These are phyloP conservation scores for Aspergillus jensenii DNA, from an alignment of 2,329 filamentous ascomycete genomes.

Conservation along the genomic window DNA sequence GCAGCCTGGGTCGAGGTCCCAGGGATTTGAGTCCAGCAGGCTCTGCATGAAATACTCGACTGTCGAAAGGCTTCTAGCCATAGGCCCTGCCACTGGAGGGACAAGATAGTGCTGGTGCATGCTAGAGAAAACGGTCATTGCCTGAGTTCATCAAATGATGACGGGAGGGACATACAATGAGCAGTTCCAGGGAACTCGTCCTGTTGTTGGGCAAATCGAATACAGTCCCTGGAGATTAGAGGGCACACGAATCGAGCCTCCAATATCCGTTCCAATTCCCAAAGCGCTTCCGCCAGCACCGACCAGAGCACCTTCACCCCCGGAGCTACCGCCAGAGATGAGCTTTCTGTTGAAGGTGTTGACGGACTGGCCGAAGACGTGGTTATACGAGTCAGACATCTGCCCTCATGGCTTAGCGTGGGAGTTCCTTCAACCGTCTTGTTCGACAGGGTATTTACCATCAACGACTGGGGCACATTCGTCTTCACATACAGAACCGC, in stretches of 20 bases:
- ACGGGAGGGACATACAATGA: slow-evolving; percentile 14
- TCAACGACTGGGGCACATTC: slow-evolving; percentile 52
- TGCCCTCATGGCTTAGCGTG: not conserved
- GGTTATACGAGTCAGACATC: slow-evolving; percentile 52
- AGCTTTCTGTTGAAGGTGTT: slow-evolving; percentile 50
- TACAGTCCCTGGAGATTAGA: slow-evolving; percentile 52
- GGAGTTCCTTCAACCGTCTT: not conserved
- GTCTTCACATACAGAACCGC: slow-evolving; percentile 56
- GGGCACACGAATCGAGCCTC: slow-evolving; percentile 54
- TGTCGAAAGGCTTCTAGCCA: slow-evolving; percentile 24
- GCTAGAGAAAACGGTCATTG: slow-evolving; percentile 37
- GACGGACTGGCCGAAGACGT: slow-evolving; percentile 49
- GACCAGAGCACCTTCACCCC: slow-evolving; percentile 54
- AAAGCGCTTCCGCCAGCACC: slow-evolving; percentile 50
- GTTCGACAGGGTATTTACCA: slow-evolving; percentile 22
- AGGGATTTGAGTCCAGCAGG: slow-evolving; percentile 21
- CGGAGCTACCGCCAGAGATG: slow-evolving; percentile 54
- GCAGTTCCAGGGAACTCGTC: slow-evolving; percentile 30
- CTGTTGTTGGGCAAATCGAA: slow-evolving; percentile 37
- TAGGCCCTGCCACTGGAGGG: slow-evolving; percentile 27
- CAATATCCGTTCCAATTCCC: slow-evolving; percentile 56
- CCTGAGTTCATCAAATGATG: not conserved
- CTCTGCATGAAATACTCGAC: slow-evolving; percentile 31
- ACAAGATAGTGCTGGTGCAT: slow-evolving; percentile 38
- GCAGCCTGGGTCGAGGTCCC: slow-evolving; percentile 44